Base-by-base conservation (phyloP, 148 eudicot genomes). In the Rhododendron kiyosumense region DNA sequence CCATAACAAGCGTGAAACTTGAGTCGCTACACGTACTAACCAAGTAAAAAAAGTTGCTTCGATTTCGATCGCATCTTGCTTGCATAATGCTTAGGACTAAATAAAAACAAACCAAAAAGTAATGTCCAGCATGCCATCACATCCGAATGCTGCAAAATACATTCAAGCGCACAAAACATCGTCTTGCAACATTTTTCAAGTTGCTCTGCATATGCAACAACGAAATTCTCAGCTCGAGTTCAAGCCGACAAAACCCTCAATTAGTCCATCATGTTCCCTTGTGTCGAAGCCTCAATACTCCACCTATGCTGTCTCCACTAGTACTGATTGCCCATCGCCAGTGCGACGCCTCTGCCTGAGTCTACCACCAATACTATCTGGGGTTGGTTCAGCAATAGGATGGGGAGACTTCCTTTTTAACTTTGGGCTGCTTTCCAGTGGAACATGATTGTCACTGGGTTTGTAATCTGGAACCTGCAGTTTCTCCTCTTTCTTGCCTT, bases 331-430 rank as follows among this genome's bases (percentile, higher is more conserved):
- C 30, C 43, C 83, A 81, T 74, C 57, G 76, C 41, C 71, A 20
- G 26, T 36, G 15, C 78, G 65, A 51, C 90, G 89, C 85, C 92
- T 89, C 88, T 84, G 88, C 83, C 91, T 90, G 52, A 88, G 63
- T 51, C 93, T 90, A 83, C 86, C 85, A 28, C 85, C 93, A 10
- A 81, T 59, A 46, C 36, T 75, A 18, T 24, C 52, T 15, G 30
- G 26, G 78, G 3, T 36, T 32, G 67, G 63, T 57, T 45, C 82
- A 57, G 30, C 18, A 43, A 30, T 57, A 57, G 11, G 15, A 71
- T 15, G 48, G 22, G 30, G 65, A 30, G 59, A 24, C 78, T 41
- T 45, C 30, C 78, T 78, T 43, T 67, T 78, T 30, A 54, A 30
- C 84, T 49, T 71, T 15, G 61, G 79, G 32, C 32, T 81, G 65